These are phyloP conservation scores for Tylopilus subfusipes DNA, from an alignment of 768 basidiomycete genomes.

Conservation along the genomic window DNA sequence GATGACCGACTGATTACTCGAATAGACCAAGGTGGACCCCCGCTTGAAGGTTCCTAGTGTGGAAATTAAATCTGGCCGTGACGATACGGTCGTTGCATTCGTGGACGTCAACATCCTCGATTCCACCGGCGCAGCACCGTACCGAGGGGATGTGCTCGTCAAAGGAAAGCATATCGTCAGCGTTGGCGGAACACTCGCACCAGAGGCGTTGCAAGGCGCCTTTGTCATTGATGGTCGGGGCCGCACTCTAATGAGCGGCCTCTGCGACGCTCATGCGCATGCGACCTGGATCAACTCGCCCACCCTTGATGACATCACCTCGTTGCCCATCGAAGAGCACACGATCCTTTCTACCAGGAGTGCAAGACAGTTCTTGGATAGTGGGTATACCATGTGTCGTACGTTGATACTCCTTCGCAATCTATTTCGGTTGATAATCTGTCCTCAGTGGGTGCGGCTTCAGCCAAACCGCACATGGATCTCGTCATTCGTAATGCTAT, in stretches of 20 bases:
- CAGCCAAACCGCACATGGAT: conserved; percentile 34
- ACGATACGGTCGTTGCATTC: conserved; percentile 23
- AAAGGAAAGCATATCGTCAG: conserved; percentile 29
- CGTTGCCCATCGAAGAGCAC: conserved; percentile 33
- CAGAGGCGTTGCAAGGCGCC: conserved; percentile 19
- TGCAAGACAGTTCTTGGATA: conserved; percentile 33
- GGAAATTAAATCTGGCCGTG: conserved; percentile 21
- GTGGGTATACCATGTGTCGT: conserved; percentile 39
- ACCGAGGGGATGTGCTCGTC: conserved; percentile 34
- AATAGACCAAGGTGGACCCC: conserved; percentile 20
- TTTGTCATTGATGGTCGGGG: conserved; percentile 30
- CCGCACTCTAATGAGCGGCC: conserved; percentile 36
- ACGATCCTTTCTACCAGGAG: conserved; percentile 29
- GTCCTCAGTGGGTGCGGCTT: conserved; percentile 32
- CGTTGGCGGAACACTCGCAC: conserved; percentile 25
- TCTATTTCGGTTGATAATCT: not conserved
- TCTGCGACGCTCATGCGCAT: conserved; percentile 37
- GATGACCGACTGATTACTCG: not conserved
- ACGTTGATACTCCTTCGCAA: not conserved
- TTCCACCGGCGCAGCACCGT: conserved; percentile 33
- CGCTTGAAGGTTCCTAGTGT: conserved; percentile 24
- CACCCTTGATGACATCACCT: conserved; percentile 29
- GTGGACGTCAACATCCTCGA: conserved; percentile 34
- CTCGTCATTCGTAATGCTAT: conserved; percentile 35
- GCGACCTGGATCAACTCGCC: conserved; percentile 31